phyloP scores from a whole-genome alignment of 2,329 filamentous ascomycete genomes.

The Pseudocercospora macadamiae region DNA sequence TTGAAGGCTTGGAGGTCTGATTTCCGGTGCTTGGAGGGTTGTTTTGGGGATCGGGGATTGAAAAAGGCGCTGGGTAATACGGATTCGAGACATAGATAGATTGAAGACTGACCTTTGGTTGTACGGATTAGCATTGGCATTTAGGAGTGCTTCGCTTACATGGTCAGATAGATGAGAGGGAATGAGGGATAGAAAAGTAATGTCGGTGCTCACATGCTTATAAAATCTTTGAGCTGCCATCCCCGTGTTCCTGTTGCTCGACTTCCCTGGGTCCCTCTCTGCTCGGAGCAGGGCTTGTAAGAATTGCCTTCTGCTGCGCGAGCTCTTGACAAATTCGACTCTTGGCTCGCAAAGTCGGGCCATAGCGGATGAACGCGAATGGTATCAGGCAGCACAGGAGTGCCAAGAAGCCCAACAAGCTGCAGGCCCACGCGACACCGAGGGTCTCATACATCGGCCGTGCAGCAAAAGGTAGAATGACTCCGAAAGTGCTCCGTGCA shows the following conservation, averaged over 20 bases:
- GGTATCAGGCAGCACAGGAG: slow-evolving; percentile 58
- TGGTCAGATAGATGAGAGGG: background rate
- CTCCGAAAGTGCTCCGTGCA: slow-evolving; percentile 39
- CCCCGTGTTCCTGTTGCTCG: background rate
- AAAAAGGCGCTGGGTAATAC: too few species aligned
- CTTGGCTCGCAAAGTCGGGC: slow-evolving; percentile 56
- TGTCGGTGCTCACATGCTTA: too few species aligned
- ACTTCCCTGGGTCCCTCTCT: background rate
- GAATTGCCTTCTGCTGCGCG: slow-evolving; percentile 48
- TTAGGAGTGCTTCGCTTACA: background rate
- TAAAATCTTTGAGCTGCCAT: background rate
- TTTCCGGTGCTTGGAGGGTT: too few species aligned
- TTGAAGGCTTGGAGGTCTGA: too few species aligned
- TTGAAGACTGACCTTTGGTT: background rate
- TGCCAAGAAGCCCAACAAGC: slow-evolving; percentile 54
- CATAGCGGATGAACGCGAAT: slow-evolving; percentile 61
- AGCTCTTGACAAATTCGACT: slow-evolving; percentile 67
- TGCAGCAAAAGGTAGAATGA: slow-evolving; percentile 54
- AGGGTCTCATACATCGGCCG: slow-evolving; percentile 66
- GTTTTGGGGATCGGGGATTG: too few species aligned
- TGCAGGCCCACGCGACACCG: slow-evolving; percentile 69
- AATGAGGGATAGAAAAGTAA: background rate
- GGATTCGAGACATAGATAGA: too few species aligned
- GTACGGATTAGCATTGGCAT: background rate
- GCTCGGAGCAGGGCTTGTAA: slow-evolving; percentile 5